Conservation (phyloP, 1,139 yeast genomes). For the Pichia sp. region DNA sequence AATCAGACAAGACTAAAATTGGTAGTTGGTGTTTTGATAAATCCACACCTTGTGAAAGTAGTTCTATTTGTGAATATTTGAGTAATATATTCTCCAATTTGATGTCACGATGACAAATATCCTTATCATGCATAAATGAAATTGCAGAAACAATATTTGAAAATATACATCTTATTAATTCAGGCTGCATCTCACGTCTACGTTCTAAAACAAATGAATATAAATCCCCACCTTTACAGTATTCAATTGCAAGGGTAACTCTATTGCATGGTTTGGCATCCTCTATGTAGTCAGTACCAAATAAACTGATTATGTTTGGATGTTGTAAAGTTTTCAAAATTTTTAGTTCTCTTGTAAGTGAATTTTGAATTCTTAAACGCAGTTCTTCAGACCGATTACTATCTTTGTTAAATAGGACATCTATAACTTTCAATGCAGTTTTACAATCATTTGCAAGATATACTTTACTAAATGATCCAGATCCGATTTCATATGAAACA, state of each 20-base stretch:
- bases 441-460: constrained; percentile 25
- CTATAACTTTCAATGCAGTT: constrained; percentile 37
- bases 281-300: constrained; percentile 29
- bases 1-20: constrained; percentile 68
- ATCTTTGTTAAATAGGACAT: constrained; percentile 24
- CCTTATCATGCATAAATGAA: constrained; percentile 58
- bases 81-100: constrained; percentile 76
- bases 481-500: constrained; percentile 41
- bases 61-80: constrained; percentile 32
- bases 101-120: constrained; percentile 80
- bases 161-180: constrained; percentile 52
- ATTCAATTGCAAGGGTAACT: constrained; percentile 62
- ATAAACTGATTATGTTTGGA: constrained; percentile 38
- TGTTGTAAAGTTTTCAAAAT: constrained; percentile 43
- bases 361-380: constrained; percentile 55
- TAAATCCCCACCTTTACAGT: constrained; percentile 79
- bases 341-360: constrained; percentile 68
- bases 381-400: constrained; percentile 28
- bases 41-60: constrained; percentile 20
- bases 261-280: constrained; percentile 21
- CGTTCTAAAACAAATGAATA: constrained; percentile 52
- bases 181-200: constrained; percentile 35
- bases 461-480: constrained; percentile 53
- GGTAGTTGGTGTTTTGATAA: constrained; percentile 28
- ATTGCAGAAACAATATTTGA: constrained; percentile 66